Evolutionary conservation across 164 flowering plant species (phyloP), one percentile per base, ranked within the genome.

Genomic region (Sextonia rubra): DNA sequence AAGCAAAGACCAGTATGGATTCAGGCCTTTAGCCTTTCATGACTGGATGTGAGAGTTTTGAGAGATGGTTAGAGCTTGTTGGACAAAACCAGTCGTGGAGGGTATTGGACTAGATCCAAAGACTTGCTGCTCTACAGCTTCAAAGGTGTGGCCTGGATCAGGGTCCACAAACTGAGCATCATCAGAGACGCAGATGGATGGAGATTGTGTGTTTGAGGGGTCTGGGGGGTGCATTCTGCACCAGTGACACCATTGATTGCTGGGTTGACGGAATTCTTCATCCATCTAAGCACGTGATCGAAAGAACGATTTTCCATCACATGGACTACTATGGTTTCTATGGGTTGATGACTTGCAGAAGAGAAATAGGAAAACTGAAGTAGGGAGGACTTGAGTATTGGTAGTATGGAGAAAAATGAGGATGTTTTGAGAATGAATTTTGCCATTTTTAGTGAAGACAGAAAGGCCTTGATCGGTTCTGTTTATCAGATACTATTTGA

Each of bases 211-310:
- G 23, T 29, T 5, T 64, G 79, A 23, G 92, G 85, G 4, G 88
- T 78, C 14, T 79, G 68, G 0, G 89, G 84, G 70, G 88, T 88
- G 80, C 94, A 90, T 74, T 89, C 95, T 2, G 76, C 68, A 1
- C 92, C 93, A 0, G 90, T 89, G 70, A 92, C 93, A 0, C 97
- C 95, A 77, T 90, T 75, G 79, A 92, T 88, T 8, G 20, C 7
- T 14, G 94, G 86, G 76, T 87, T 89, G 60, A 86, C 48, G 62
- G 86, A 62, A 67, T 82, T 87, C 80, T 87, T 87, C 94, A 90
- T 90, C 94, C 91, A 91, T 1, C 97, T 93, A 20, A 91, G 79
- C 91, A 91, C 85, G 80, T 91, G 97, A 66, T 90, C 97, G 60
- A 91, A 91, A 30, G 97, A 91, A 66, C 94, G 71, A 75, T 91